Percentiles rank a stretch among this genome's conserved stretches.
Conservation (phyloP, 1,284 basidiomycete genomes). For the Naganishia sp. region DNA sequence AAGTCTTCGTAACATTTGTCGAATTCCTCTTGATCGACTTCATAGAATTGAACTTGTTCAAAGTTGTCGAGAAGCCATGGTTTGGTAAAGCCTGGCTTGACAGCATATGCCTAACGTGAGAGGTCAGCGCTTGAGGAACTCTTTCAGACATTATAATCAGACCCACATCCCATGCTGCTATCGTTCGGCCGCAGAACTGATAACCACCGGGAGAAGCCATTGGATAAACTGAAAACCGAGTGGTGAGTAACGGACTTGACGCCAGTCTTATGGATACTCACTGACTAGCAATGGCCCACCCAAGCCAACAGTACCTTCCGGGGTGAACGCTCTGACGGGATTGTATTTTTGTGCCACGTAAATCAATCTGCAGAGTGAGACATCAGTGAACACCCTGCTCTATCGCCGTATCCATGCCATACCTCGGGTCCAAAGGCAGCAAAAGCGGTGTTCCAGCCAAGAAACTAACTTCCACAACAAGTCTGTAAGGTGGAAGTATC, state of each 20-base stretch:
- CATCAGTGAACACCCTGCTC: neutral
- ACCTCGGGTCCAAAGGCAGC: conserved; percentile 60
- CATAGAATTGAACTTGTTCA: conserved; percentile 60
- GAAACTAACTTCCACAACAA: conserved; percentile 44
- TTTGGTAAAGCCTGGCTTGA: conserved; percentile 47
- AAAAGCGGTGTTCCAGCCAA: conserved; percentile 45
- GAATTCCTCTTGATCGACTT: conserved; percentile 41
- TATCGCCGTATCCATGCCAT: conserved; percentile 12
- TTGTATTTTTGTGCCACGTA: conserved; percentile 54
- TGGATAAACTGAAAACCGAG: conserved; percentile 64
- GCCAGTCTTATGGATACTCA: conserved; percentile 28
- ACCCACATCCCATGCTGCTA: conserved; percentile 44
- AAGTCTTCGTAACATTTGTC: conserved; percentile 61
- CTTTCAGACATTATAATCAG: too few species aligned
- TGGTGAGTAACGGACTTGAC: conserved; percentile 58
- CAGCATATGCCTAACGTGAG: conserved; percentile 33
- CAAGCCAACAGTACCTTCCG: conserved; percentile 61
- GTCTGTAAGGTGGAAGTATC: neutral
- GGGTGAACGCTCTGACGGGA: conserved; percentile 51
- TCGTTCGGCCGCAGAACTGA: conserved; percentile 59
- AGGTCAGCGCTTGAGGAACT: too few species aligned
- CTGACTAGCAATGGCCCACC: conserved; percentile 41
- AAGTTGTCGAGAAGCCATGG: conserved; percentile 68
- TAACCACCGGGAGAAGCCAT: conserved; percentile 68
- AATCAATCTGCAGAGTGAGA: conserved; percentile 23